phyloP scores from a whole-genome alignment of 345 rosid genomes.

The Euphorbia pulcherrima region DNA sequence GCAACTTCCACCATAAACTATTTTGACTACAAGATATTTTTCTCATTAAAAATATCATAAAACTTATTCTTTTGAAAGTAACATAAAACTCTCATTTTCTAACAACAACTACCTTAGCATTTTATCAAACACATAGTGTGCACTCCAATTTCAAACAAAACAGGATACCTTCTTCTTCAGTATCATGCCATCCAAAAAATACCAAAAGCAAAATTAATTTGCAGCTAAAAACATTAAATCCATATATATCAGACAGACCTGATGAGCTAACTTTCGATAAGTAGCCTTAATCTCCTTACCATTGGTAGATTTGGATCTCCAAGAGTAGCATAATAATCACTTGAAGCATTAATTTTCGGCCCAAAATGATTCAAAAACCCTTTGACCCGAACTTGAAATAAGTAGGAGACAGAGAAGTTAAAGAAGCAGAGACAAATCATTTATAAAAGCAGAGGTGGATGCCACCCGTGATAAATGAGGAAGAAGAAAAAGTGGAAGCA shows the following conservation, averaged over 20 bases:
- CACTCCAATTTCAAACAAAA: too few relatives aligned
- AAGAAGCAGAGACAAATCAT: constrained; percentile 36
- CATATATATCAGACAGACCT: constrained; percentile 62
- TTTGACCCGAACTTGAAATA: constrained; percentile 29
- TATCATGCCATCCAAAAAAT: too few relatives aligned
- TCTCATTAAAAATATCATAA: too few relatives aligned
- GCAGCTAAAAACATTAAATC: too few relatives aligned
- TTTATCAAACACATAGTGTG: too few relatives aligned
- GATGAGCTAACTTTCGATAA: constrained; percentile 80
- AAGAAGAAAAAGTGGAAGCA: constrained; percentile 24
- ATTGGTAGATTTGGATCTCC: constrained; percentile 77
- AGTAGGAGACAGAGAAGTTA: constrained; percentile 9
- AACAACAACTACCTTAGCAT: too few relatives aligned
- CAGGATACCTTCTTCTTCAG: too few relatives aligned
- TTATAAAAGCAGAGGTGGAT: constrained; percentile 41
- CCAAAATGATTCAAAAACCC: constrained; percentile 38
- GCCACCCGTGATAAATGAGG: constrained; percentile 41
- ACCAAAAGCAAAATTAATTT: too few relatives aligned
- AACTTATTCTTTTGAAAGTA: too few relatives aligned
- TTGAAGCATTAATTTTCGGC: constrained; percentile 49
- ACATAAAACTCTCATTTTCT: too few relatives aligned
- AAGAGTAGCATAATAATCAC: constrained; percentile 83
- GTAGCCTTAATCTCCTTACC: constrained; percentile 86
- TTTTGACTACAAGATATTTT: too few relatives aligned
- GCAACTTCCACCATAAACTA: too few relatives aligned